Evolutionary conservation across 2,329 filamentous ascomycete genomes (phyloP), one percentile per base, ranked within the genome.

Genomic region (Ophiostoma australiae): DNA sequence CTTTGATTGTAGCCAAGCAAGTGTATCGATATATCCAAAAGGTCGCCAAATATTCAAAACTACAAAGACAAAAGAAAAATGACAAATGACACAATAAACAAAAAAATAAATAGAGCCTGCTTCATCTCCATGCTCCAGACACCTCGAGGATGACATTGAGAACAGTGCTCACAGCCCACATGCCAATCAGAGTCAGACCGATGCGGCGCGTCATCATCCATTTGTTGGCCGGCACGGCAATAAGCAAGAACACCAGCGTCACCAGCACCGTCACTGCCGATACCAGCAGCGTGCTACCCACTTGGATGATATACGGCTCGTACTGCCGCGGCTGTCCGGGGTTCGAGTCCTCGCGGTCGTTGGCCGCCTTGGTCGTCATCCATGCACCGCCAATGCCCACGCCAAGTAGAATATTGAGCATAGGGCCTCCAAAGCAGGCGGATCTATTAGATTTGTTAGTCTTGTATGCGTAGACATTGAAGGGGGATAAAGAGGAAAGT

Each of bases 341-440:
- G 76, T 94, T 89, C 75, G 90, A 89, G 37, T 82, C 80, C 73
- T 92, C 88, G 69, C 84, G 84, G 73, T 87, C 84, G 75, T 90
- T 87, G 23, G 90, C 91, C 41, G 87, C 85, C 70, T 86, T 85
- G 20, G 96, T 84, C 71, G 92, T 94, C 86, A 97, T 95, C 78
- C 94, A 96, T 55, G 92, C 86, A 20, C 95, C 95, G 35, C 91
- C 91, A 4, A 98, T 84, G n/a, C 95, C 95, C 69, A 99, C 94
- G 0, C 95, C 95, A 4, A 99, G 86, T 0, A 99, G 82, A 73
- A 99, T 99, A 76, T 99, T 99, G 58, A 99, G 86, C 93, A 99
- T 94, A 0, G 95, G 95, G 0, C 95, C 96, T n/a, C 95, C 95
- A 78, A 99, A 97, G 78, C 95, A 99, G 4, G 95, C 95, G 44